phyloP scores from a whole-genome alignment of 345 rosid genomes.

The Nephelium lappaceum region DNA sequence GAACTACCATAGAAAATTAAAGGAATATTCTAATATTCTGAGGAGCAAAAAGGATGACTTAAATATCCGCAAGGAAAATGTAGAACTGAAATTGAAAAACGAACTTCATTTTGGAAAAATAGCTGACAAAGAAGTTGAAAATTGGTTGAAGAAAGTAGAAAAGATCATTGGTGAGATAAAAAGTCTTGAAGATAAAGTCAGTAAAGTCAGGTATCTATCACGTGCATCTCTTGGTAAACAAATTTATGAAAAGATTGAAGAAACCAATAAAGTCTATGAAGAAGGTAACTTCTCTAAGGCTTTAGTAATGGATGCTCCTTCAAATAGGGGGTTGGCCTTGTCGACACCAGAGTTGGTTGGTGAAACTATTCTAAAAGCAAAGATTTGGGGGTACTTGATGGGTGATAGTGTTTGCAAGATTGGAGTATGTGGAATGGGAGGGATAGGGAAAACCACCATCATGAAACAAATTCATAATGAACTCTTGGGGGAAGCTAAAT shows the following conservation, averaged over 20 bases:
- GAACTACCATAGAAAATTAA: background rate
- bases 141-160: background rate
- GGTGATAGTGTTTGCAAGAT: background rate
- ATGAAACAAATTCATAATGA: conserved; percentile 6
- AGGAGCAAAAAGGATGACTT: background rate
- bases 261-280: background rate
- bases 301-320: background rate
- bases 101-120: background rate
- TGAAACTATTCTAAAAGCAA: background rate
- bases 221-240: background rate
- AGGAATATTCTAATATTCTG: background rate
- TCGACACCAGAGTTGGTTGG: conserved; percentile 4
- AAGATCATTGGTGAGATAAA: background rate
- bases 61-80: background rate
- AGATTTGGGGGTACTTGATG: background rate
- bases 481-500: background rate
- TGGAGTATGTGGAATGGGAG: conserved; percentile 29
- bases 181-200: background rate
- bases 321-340: background rate
- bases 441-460: no score
- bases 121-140: background rate
- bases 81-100: background rate
- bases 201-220: background rate
- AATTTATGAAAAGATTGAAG: background rate
- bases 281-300: background rate